phyloP scores from a whole-genome alignment of 768 basidiomycete species.

The Flagelloscypha sp. region DNA sequence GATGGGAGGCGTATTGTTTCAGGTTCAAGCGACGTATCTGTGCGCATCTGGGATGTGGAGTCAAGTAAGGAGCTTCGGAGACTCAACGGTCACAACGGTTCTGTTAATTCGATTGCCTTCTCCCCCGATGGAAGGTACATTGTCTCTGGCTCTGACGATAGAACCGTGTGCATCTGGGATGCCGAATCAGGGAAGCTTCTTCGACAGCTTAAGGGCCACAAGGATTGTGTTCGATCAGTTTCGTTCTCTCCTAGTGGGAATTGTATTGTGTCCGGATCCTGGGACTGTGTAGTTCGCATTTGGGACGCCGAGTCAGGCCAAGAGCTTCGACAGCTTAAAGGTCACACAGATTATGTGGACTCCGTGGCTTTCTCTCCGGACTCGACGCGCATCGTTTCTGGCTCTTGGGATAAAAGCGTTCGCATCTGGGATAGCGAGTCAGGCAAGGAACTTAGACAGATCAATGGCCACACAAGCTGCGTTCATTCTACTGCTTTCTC shows the following conservation, averaged over 20 bases:
- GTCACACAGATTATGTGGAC: background rate
- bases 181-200: too few species aligned
- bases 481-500: slow-evolving; percentile 3
- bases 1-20: slow-evolving; percentile 31
- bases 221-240: background rate
- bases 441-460: too few species aligned
- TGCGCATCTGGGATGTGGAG: slow-evolving; percentile 1
- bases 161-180: background rate
- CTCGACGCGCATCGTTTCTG: background rate
- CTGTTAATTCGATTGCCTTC: background rate
- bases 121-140: background rate
- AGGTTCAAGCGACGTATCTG: slow-evolving; percentile 24
- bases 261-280: slow-evolving; percentile 3
- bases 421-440: background rate
- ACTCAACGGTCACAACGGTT: background rate
- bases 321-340: background rate
- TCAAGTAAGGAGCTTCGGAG: background rate
- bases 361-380: background rate
- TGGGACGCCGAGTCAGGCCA: slow-evolving; percentile 3
- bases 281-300: slow-evolving; percentile 5
- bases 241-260: slow-evolving; percentile 2
- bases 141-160: background rate
- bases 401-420: background rate
- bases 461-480: background rate
- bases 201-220: background rate